Evolutionary conservation across 768 basidiomycete genomes (phyloP).

Genomic region (Imleria badia): DNA sequence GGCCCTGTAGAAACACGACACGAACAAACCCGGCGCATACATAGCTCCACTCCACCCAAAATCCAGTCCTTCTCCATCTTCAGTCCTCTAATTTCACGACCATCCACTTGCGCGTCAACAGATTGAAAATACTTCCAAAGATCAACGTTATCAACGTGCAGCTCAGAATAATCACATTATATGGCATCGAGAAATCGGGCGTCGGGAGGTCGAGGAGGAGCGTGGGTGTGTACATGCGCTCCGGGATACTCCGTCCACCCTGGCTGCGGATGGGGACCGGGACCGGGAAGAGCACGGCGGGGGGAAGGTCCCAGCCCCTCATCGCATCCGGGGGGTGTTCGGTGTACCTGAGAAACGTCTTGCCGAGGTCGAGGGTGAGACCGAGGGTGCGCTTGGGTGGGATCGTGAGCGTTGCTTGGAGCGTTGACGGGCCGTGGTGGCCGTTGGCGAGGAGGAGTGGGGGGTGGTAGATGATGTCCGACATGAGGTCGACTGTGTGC

Average conservation of each 20-base stretch:
- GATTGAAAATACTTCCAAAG: constrained; percentile 91
- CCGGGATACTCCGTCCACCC: constrained; percentile 10
- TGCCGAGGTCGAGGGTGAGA: constrained; percentile 72
- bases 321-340: constrained; percentile 96
- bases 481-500: constrained; percentile 58
- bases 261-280: too few relatives aligned
- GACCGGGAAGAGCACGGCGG: constrained; percentile 67
- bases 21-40: too few relatives aligned
- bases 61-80: background rate
- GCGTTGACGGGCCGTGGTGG: constrained; percentile 51
- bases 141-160: constrained; percentile 89
- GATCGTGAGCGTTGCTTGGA: constrained; percentile 70
- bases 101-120: constrained; percentile 80
- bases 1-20: background rate
- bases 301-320: constrained; percentile 91
- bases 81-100: constrained; percentile 38
- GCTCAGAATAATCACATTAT: constrained; percentile 98
- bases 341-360: constrained; percentile 88
- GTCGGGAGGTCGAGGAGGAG: constrained; percentile 94
- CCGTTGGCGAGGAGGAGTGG: constrained; percentile 27
- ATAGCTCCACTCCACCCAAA: too few relatives aligned
- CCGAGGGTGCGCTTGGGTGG: constrained; percentile 64
- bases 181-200: constrained; percentile 99
- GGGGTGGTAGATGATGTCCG: constrained; percentile 58
- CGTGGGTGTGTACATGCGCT: constrained; percentile 72